Evolutionary conservation across 2,329 filamentous ascomycete species (phyloP).

Genomic region (Cryoendolithus antarcticus): DNA sequence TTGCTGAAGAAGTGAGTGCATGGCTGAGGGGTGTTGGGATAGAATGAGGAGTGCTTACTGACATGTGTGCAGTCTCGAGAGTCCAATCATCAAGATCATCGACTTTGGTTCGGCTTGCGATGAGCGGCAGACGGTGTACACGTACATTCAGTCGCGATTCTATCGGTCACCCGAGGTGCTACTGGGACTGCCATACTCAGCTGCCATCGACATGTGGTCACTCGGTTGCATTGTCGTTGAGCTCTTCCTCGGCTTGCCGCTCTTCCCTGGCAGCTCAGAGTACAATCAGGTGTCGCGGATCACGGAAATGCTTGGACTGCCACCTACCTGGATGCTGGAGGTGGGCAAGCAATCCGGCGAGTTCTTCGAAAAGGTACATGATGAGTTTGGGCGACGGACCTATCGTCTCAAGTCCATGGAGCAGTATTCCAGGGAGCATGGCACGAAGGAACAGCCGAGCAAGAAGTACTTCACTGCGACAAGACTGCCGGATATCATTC

Average conservation of each 20-base stretch:
- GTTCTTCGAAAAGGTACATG: slow-evolving; percentile 86
- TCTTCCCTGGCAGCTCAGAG: slow-evolving; percentile 95
- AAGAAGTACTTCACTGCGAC: slow-evolving; percentile 98
- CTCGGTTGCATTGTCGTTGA: slow-evolving; percentile 97
- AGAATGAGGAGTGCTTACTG: slow-evolving; percentile 1
- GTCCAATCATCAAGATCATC: slow-evolving; percentile 99
- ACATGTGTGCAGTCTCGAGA: slow-evolving; percentile 55
- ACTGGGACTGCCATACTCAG: slow-evolving; percentile 91
- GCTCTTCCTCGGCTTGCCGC: slow-evolving; percentile 81
- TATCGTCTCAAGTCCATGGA: slow-evolving; percentile 96
- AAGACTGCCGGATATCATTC: slow-evolving; percentile 91
- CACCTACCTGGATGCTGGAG: slow-evolving; percentile 97
- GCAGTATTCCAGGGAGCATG: slow-evolving; percentile 89
- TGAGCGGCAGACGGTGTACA: slow-evolving; percentile 96
- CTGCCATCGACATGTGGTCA: slow-evolving; percentile 99
- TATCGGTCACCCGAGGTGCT: slow-evolving; percentile 95
- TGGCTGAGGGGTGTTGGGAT: not conserved
- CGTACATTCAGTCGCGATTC: slow-evolving; percentile 96
- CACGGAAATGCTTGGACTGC: slow-evolving; percentile 93
- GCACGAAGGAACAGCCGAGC: slow-evolving; percentile 95
- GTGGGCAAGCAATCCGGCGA: slow-evolving; percentile 96
- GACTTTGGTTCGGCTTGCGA: slow-evolving; percentile 98
- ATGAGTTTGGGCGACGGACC: slow-evolving; percentile 83
- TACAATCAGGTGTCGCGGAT: slow-evolving; percentile 98
- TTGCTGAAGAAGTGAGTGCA: slow-evolving; percentile 69